phyloP scores from a whole-genome alignment of 2,329 filamentous ascomycete genomes.

The Penicillium sp. region DNA sequence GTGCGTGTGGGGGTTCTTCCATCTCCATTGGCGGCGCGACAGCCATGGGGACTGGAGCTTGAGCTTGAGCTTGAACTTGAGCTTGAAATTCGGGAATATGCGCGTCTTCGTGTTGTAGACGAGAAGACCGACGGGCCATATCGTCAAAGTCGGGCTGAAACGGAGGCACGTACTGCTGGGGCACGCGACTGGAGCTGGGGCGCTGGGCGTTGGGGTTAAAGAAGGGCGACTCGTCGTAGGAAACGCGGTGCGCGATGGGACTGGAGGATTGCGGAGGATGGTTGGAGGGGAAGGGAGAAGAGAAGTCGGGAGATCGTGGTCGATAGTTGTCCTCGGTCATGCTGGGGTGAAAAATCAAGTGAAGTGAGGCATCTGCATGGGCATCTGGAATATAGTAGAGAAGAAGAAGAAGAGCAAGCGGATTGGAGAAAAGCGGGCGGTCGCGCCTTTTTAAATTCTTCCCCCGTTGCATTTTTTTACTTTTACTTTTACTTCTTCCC shows the following conservation, averaged over 20 bases:
- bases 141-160: constrained; percentile 34
- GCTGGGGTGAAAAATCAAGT: constrained; percentile 27
- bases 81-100: constrained; percentile 25
- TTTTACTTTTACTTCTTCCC: constrained; percentile 5
- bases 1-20: constrained; percentile 26
- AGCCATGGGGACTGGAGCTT: constrained; percentile 12
- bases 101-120: constrained; percentile 37
- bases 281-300: constrained; percentile 49
- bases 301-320: constrained; percentile 56
- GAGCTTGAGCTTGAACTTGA: constrained; percentile 6
- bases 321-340: constrained; percentile 54
- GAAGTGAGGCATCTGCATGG: background rate
- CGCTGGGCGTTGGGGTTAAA: constrained; percentile 45
- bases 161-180: constrained; percentile 44
- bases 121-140: constrained; percentile 50
- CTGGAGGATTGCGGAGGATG: constrained; percentile 36
- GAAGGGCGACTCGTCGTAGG: constrained; percentile 53
- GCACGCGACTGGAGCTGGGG: constrained; percentile 30
- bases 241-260: constrained; percentile 43
- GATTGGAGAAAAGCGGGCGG: constrained; percentile 22
- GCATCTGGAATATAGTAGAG: background rate
- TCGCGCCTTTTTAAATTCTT: constrained; percentile 43
- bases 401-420: constrained; percentile 7
- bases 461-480: constrained; percentile 10
- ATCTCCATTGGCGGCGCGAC: constrained; percentile 26